These are phyloP conservation scores for Chlorella sp. DNA, from an alignment of 139 green algal genomes.

Conservation along the genomic window DNA sequence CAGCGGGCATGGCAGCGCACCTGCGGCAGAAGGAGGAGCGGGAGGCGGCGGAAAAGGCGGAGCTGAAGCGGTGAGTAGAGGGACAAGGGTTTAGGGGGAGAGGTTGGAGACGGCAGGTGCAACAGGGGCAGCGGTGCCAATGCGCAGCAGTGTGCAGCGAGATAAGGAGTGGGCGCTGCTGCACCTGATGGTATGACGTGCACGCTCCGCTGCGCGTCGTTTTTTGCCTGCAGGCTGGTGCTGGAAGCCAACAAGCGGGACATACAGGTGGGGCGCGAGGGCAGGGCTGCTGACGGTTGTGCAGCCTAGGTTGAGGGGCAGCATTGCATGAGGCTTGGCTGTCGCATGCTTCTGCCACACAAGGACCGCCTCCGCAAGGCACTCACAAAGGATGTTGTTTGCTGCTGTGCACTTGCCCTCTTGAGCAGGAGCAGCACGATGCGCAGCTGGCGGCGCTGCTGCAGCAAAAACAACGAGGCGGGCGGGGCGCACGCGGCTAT, in stretches of 20 bases:
- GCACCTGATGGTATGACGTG: too few species aligned
- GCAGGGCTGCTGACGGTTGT: neutral
- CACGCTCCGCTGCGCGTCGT: too few species aligned
- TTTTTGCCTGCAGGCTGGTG: conserved; percentile 54
- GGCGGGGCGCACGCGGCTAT: conserved; percentile 1
- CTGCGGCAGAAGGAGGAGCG: conserved; percentile 27
- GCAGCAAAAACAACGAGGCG: neutral
- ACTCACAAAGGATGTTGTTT: neutral
- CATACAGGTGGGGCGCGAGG: neutral
- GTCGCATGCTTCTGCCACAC: neutral
- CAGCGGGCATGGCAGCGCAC: conserved; percentile 1
- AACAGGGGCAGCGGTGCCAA: too few species aligned
- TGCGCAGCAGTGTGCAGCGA: too few species aligned
- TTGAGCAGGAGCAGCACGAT: conserved; percentile 14
- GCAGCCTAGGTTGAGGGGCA: neutral
- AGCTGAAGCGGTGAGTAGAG: conserved; percentile 70
- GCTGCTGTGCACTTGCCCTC: neutral
- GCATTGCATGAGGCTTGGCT: neutral
- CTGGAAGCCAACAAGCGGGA: conserved; percentile 56
- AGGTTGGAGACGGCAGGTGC: too few species aligned
- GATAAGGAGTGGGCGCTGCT: too few species aligned
- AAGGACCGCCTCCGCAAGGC: too few species aligned
- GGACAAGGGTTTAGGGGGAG: too few species aligned
- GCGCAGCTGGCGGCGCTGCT: conserved; percentile 9
- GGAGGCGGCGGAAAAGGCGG: conserved; percentile 62